A percentile compares a stretch with the other conserved stretches of the same genome.
Conservation (phyloP, 257 asterid genomes). For the Osmanthus fragrans region DNA sequence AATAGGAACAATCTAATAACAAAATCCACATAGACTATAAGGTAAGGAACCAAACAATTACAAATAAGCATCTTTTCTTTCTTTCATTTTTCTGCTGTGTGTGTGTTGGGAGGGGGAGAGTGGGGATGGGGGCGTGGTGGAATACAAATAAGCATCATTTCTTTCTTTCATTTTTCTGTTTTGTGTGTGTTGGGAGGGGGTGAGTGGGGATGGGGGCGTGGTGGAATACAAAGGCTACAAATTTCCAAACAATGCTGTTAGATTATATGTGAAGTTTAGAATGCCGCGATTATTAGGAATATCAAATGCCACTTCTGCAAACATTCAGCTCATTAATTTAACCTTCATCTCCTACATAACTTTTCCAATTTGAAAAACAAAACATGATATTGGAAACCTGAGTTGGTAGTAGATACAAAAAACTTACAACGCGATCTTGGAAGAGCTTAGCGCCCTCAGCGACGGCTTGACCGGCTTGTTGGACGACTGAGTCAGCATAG, state of each 20-base stretch:
- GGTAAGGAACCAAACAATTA: neutral
- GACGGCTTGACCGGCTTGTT: conserved; percentile 98
- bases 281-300: neutral
- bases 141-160: neutral
- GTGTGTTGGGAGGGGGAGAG: neutral
- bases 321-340: neutral
- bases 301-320: neutral
- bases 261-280: neutral
- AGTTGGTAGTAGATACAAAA: neutral
- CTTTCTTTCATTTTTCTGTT: too few species aligned
- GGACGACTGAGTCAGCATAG: conserved; percentile 91
- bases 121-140: too few species aligned
- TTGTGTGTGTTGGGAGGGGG: neutral
- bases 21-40: neutral
- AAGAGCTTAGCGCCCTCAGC: conserved; percentile 90
- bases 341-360: neutral
- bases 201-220: too few species aligned
- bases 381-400: conserved; percentile 10
- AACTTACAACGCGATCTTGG: conserved; percentile 80
- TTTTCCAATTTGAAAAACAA: conserved; percentile 4
- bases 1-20: too few species aligned
- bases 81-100: too few species aligned
- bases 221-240: too few species aligned
- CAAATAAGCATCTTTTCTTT: neutral
- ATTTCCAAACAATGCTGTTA: too few species aligned